Evolutionary conservation across 768 basidiomycete species (phyloP), one percentile per base, ranked within the genome.

Genomic region (Phlebiopsis gigantea): DNA sequence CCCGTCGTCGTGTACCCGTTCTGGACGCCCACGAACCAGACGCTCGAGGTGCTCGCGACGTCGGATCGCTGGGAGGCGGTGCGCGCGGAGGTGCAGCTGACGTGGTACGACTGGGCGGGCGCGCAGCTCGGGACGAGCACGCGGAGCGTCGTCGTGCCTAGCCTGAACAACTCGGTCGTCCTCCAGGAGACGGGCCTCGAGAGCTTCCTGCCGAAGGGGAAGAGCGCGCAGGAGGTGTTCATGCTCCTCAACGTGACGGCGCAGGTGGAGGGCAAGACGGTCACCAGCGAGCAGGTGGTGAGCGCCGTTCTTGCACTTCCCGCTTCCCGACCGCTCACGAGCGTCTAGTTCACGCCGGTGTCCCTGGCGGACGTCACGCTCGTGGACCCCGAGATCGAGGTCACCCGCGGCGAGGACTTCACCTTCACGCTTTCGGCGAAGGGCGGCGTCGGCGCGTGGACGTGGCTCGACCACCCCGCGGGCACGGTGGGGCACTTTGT

Each of bases 101-200:
- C 80, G 8, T 83, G 82, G 80, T 83, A 80, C 57, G 79, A 79
- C 61, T 83, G 82, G 81, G 61, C 60, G 15, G 81, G 81, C 1
- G 72, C 63, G 14, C 59, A 61, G 34, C 65, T 83, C 29, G 66
- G 68, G 53, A 70, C 77, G 17, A 73, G 63, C 50, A 72, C 57
- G 42, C 65, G 72, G 54, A 50, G 69, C 22, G 79, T 83, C 62
- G 66, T 69, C 15, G 71, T 79, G 0, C 79, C 80, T 1, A 66
- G 71, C 25, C 64, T 84, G 47, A 82, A 84, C 62, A 80, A 79
- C 58, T 75, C 79, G 24, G 52, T 79, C 15, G 56, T 82, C 6
- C 72, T 72, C 46, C 65, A 71, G 42, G 69, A 66, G 3, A 62
- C 71, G 17, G 81, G 80, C 1, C 62, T 82, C 28, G 66, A 63